phyloP scores from a whole-genome alignment of 352 stramenopile genomes.

The Hyaloperonospora brassicae region DNA sequence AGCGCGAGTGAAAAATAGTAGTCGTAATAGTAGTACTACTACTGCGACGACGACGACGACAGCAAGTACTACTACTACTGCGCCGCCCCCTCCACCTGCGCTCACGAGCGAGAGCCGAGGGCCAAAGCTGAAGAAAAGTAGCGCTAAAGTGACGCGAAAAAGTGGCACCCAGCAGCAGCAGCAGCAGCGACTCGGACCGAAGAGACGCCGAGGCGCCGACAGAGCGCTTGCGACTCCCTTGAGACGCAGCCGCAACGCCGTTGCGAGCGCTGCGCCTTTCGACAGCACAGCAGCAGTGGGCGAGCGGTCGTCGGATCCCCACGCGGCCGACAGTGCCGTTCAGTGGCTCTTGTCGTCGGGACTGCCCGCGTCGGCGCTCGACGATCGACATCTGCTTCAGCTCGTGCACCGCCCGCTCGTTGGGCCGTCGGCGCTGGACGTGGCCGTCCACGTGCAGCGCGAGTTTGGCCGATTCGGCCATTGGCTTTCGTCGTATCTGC shows the following conservation, averaged over 20 bases:
- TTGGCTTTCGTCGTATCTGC: conserved; percentile 19
- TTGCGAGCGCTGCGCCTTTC: background rate
- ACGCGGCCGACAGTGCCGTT: conserved; percentile 3
- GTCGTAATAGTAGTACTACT: background rate
- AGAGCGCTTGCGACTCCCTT: no score
- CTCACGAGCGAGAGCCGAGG: no score
- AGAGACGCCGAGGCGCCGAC: no score
- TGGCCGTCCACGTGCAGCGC: conserved; percentile 14
- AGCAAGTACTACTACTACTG: background rate
- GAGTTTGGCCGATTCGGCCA: conserved; percentile 23
- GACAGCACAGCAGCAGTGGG: conserved; percentile 1
- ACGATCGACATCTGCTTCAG: conserved; percentile 15
- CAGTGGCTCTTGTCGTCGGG: conserved; percentile 29
- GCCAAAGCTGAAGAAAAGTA: no score
- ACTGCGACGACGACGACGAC: background rate
- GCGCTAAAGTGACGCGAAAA: no score
- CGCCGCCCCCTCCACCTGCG: no score
- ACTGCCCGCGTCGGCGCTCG: conserved; percentile 11
- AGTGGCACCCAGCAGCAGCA: no score
- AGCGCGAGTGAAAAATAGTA: background rate
- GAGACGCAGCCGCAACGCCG: no score
- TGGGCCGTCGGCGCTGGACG: conserved; percentile 7
- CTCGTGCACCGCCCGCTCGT: conserved; percentile 11
- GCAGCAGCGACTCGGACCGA: no score
- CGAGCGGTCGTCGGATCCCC: background rate